Conservation (phyloP, 768 basidiomycete species). For the Tylopilus subfusipes region DNA sequence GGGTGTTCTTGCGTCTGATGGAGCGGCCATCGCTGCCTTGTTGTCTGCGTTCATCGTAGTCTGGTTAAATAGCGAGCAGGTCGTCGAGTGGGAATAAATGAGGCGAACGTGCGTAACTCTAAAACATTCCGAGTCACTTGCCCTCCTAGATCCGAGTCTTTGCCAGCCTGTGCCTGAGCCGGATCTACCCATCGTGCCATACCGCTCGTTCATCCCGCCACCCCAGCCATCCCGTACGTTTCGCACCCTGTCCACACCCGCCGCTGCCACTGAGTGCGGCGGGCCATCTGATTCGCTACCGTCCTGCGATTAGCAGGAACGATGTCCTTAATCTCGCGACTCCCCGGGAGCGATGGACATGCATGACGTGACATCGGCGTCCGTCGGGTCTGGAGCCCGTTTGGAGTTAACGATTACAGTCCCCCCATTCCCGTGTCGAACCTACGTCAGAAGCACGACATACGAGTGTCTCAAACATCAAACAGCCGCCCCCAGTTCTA, state of each 20-base stretch:
- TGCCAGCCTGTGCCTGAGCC: conserved; percentile 7
- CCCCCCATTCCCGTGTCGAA: not conserved
- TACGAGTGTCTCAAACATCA: not conserved
- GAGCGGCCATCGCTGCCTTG: conserved; percentile 4
- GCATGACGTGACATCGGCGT: not conserved
- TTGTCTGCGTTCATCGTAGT: not conserved
- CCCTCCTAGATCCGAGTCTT: no score
- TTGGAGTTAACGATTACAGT: not conserved
- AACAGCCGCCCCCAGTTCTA: not conserved
- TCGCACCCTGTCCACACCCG: not conserved
- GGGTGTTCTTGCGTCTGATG: conserved; percentile 2
- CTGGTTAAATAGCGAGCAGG: conserved; percentile 11
- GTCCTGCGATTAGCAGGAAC: not conserved
- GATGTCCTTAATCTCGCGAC: not conserved
- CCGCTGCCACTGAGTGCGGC: not conserved
- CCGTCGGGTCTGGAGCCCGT: not conserved
- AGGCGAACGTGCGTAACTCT: conserved; percentile 7
- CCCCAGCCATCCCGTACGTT: not conserved
- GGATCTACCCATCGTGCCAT: not conserved
- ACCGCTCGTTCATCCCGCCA: not conserved
- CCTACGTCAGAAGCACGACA: not conserved
- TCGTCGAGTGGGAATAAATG: conserved; percentile 4
- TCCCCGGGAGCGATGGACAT: not conserved
- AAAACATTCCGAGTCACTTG: no score
- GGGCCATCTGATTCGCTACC: not conserved